phyloP scores from a whole-genome alignment of 129 eudicot species.

The Helichrysum umbraculigerum region DNA sequence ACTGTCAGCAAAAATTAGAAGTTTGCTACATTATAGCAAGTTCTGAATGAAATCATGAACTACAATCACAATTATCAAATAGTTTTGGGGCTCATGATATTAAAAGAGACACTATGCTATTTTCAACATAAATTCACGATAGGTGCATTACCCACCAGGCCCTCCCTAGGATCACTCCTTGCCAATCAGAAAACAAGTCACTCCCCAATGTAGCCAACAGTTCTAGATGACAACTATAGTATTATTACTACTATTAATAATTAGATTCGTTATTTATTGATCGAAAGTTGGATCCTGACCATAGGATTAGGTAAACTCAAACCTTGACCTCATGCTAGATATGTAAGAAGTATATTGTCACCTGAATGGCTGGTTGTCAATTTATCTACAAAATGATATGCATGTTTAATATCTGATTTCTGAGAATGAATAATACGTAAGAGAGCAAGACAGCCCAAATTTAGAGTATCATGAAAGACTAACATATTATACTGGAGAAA shows the following conservation, averaged over 20 bases:
- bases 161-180: neutral
- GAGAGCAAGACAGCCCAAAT: neutral
- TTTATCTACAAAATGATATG: neutral
- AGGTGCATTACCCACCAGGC: neutral
- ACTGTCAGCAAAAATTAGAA: neutral
- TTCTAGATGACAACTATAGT: neutral
- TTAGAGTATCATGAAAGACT: slow-evolving; percentile 10
- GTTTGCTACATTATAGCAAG: neutral
- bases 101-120: neutral
- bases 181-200: too few relatives aligned
- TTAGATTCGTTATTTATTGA: slow-evolving; percentile 1
- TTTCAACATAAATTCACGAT: neutral
- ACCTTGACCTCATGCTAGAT: neutral
- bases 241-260: neutral
- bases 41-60: neutral
- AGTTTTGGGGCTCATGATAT: neutral
- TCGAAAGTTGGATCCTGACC: slow-evolving; percentile 9
- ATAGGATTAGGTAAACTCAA: neutral
- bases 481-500: neutral
- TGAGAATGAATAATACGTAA: neutral
- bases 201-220: too few relatives aligned
- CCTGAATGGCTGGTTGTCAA: neutral
- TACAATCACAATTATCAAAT: slow-evolving; percentile 7
- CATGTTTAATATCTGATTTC: neutral
- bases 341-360: neutral